A percentile compares a stretch with the other conserved stretches of the same genome.
These are phyloP conservation scores for Stachybotrys chartarum DNA, from an alignment of 2,329 filamentous ascomycete species.

Conservation along the genomic window DNA sequence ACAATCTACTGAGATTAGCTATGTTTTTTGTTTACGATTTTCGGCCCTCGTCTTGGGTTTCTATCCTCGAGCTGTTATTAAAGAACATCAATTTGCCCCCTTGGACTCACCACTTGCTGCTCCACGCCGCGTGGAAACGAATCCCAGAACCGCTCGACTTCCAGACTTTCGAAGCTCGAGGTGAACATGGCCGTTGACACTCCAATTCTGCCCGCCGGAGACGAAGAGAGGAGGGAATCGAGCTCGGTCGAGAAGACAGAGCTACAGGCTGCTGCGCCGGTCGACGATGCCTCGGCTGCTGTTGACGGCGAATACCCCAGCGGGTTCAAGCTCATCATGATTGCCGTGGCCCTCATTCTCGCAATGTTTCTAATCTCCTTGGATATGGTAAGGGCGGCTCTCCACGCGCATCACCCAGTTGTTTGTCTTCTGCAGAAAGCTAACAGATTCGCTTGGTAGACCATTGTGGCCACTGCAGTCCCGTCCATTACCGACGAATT, in stretches of 20 bases:
- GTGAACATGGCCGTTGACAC: not conserved
- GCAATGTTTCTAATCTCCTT: not conserved
- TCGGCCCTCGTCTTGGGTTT: too few relatives aligned
- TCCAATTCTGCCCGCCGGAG: not conserved
- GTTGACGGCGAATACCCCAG: not conserved
- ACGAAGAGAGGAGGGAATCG: not conserved
- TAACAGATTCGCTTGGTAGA: too few relatives aligned
- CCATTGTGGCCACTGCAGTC: conserved; percentile 35
- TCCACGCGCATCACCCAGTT: too few relatives aligned
- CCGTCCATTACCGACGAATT: conserved; percentile 33
- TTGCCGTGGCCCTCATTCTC: not conserved
- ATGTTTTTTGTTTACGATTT: too few relatives aligned
- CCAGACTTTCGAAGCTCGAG: too few relatives aligned
- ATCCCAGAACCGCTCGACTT: too few relatives aligned
- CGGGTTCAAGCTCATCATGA: not conserved
- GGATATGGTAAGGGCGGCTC: not conserved
- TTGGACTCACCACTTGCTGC: too few relatives aligned
- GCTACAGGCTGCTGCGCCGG: not conserved
- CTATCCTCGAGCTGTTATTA: too few relatives aligned
- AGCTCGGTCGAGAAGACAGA: not conserved
- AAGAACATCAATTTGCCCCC: too few relatives aligned
- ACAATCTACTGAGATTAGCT: too few relatives aligned
- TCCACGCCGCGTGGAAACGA: too few relatives aligned
- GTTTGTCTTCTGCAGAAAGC: too few relatives aligned
- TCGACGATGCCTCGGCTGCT: not conserved